These are phyloP conservation scores for Phialocephala subalpina DNA, from an alignment of 2,329 filamentous ascomycete species.

Conservation along the genomic window DNA sequence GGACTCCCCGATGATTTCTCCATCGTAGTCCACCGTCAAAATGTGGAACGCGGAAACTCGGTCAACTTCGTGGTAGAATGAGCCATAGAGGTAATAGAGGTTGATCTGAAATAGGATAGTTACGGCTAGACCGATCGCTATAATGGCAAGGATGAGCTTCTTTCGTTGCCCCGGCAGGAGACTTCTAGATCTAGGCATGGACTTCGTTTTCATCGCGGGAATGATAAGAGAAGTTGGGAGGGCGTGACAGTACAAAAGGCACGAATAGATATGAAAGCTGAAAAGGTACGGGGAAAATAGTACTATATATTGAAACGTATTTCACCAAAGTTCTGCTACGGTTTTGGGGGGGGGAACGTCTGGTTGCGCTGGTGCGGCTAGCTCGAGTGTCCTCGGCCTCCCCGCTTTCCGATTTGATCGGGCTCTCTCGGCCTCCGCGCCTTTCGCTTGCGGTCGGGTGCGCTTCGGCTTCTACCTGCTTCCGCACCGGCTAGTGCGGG, in stretches of 20 bases:
- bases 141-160: slow-evolving; percentile 14
- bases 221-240: slow-evolving; percentile 1
- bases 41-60: slow-evolving; percentile 55
- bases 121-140: slow-evolving; percentile 4
- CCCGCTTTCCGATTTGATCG: neutral
- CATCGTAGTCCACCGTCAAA: slow-evolving; percentile 70
- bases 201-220: neutral
- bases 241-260: neutral
- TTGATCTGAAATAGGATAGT: slow-evolving; percentile 28
- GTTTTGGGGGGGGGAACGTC: neutral
- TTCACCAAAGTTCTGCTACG: neutral
- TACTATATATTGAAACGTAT: neutral
- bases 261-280: neutral
- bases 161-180: slow-evolving; percentile 12
- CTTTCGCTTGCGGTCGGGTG: neutral
- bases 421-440: neutral
- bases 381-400: slow-evolving; percentile 3
- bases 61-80: slow-evolving; percentile 36
- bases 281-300: slow-evolving; percentile 2
- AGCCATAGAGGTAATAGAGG: slow-evolving; percentile 44
- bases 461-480: slow-evolving; percentile 1
- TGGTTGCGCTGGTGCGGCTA: neutral
- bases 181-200: slow-evolving; percentile 1
- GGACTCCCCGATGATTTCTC: slow-evolving; percentile 50
- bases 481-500: neutral